Percentiles rank a stretch among this genome's conserved stretches.
These are phyloP conservation scores for Besnoitia besnoiti DNA, from an alignment of 169 alveolate species.

Conservation along the genomic window DNA sequence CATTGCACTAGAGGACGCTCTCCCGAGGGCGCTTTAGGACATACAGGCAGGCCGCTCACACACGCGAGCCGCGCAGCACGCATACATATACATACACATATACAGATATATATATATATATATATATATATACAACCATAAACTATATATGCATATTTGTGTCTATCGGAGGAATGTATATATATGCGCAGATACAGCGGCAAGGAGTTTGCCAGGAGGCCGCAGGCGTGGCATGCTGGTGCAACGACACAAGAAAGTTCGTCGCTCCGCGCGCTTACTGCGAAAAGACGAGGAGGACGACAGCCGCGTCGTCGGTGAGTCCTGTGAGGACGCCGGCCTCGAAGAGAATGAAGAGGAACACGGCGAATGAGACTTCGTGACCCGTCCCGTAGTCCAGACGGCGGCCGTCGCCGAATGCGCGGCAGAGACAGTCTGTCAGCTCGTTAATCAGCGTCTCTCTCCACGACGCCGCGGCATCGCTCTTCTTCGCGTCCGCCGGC, in stretches of 20 bases:
- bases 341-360: conserved; percentile 82
- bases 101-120: not conserved
- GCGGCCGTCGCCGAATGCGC: conserved; percentile 93
- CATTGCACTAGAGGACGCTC: too few species aligned
- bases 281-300: conserved; percentile 72
- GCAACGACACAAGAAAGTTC: not conserved
- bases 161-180: not conserved
- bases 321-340: conserved; percentile 49
- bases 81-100: not conserved
- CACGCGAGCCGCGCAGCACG: too few species aligned
- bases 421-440: conserved; percentile 67
- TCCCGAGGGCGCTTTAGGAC: too few species aligned
- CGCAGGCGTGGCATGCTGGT: not conserved
- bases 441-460: conserved; percentile 33
- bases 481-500: not conserved
- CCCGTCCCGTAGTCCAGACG: conserved; percentile 99
- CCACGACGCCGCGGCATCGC: not conserved
- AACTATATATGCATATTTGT: not conserved
- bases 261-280: conserved; percentile 51
- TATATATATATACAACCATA: not conserved
- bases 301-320: conserved; percentile 67
- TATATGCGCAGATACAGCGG: not conserved
- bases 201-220: not conserved
- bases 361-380: conserved; percentile 90
- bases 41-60: too few species aligned